A percentile compares a stretch with the other conserved stretches of the same genome.
phyloP scores from a whole-genome alignment of 2,329 filamentous ascomycete genomes.

The Nakataea oryzae region DNA sequence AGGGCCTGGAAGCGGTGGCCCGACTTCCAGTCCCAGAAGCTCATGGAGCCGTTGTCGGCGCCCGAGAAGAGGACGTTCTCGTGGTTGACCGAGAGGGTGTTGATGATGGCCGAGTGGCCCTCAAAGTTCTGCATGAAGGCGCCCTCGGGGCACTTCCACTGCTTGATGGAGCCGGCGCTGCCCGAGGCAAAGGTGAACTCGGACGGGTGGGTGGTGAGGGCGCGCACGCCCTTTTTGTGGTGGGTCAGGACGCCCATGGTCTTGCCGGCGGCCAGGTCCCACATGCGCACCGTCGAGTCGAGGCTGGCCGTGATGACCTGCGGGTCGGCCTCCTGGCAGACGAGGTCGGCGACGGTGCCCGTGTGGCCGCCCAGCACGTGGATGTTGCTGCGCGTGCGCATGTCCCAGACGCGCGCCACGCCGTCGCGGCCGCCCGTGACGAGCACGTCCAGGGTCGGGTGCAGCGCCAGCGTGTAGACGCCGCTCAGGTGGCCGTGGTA shows the following conservation, averaged over 20 bases:
- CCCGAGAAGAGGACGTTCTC: constrained; percentile 94
- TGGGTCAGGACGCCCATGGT: constrained; percentile 93
- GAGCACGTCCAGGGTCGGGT: constrained; percentile 88
- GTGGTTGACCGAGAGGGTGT: constrained; percentile 84
- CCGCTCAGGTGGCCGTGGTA: constrained; percentile 96
- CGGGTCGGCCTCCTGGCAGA: constrained; percentile 92
- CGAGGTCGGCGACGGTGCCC: constrained; percentile 76
- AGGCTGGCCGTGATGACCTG: constrained; percentile 92
- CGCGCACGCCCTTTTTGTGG: constrained; percentile 94
- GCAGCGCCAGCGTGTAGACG: constrained; percentile 87
- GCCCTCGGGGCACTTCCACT: constrained; percentile 97
- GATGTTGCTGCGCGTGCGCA: constrained; percentile 91
- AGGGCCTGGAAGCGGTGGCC: constrained; percentile 84
- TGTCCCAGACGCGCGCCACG: constrained; percentile 94
- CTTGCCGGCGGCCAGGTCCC: constrained; percentile 94
- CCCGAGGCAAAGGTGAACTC: constrained; percentile 96
- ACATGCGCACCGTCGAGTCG: constrained; percentile 82
- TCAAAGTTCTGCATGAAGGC: constrained; percentile 99
- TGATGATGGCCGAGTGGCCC: constrained; percentile 93
- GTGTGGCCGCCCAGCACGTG: constrained; percentile 90
- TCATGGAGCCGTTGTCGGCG: constrained; percentile 90
- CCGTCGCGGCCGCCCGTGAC: constrained; percentile 93
- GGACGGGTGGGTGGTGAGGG: constrained; percentile 71
- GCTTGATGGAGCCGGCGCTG: constrained; percentile 90
- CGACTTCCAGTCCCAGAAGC: constrained; percentile 98